Conservation (phyloP, 176 grass and related monocot species). For the Oryza meridionalis region DNA sequence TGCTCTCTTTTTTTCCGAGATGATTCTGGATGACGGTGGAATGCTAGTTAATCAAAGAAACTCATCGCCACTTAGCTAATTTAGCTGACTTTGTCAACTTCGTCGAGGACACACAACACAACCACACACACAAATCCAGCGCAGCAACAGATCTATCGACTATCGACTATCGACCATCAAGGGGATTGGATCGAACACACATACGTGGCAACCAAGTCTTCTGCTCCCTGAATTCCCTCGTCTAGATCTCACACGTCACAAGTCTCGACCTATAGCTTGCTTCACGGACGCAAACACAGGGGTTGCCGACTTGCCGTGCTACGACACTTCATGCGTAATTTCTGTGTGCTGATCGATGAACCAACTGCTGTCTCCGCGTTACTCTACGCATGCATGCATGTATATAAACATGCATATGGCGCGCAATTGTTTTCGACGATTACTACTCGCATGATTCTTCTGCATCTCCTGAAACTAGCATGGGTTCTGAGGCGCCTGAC, state of each 20-base stretch:
- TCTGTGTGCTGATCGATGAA: background rate
- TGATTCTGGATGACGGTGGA: background rate
- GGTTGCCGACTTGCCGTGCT: background rate
- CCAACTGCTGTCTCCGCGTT: background rate
- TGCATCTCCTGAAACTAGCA: background rate
- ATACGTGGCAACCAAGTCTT: background rate
- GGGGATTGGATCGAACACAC: background rate
- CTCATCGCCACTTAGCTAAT: background rate
- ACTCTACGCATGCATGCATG: background rate
- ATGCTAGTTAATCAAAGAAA: background rate
- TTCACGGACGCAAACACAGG: background rate
- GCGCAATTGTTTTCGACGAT: background rate
- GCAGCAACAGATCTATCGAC: background rate
- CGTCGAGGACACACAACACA: background rate
- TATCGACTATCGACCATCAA: background rate
- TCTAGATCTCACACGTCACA: background rate
- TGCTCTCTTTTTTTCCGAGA: too few species aligned
- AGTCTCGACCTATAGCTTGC: background rate
- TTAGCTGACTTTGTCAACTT: background rate
- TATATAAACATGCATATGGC: background rate
- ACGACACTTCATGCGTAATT: background rate
- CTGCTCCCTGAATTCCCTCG: background rate
- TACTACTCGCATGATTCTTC: background rate
- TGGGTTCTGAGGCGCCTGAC: conserved; percentile 31
- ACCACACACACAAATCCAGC: background rate